Evolutionary conservation across 768 basidiomycete species (phyloP), one percentile per base, ranked within the genome.

Genomic region (Trichaptum fuscoviolaceum): DNA sequence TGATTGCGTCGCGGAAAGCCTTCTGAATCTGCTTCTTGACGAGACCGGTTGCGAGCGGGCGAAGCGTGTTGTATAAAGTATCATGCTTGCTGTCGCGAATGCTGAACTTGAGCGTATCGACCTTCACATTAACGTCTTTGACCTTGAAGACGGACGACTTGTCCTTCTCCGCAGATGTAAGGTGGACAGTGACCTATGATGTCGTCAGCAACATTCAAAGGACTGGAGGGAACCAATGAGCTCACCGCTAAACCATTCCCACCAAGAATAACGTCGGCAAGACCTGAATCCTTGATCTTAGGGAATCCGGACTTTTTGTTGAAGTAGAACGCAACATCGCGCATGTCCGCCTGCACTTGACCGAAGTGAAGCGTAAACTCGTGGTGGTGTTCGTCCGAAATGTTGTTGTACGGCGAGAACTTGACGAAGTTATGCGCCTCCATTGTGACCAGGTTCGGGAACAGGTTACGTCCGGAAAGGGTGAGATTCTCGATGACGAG

Each of bases 81-180:
- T 95, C 91, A 77, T 97, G 95, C 77, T 95, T 96, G 68, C 90
- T 85, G 70, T 98, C 95, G 5, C 94, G 87, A 71, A 99, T 93
- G 26, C 87, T 85, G 78, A 96, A 96, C 78, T 91, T 95, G 71
- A 99, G 85, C 18, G 87, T 83, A 71, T 91, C 92, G 65, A 98
- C 89, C 73, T 93, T 93, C 75, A 93, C 91, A 59, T 86, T 76
- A 23, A 93, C 86, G 64, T 85, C 75, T 69, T 87, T 80, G 58
- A 93, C 89, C 67, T 84, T 84, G 84, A 93, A 92, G 4, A 93
- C 86, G 26, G 87, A 89, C 2, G 82, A 81, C 6, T 76, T 80
- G 75, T 93, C 91, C 63, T 84, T 84, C n/a, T 82, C 82, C 3
- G 88, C 83, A 2, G 78, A 81, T 0, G 80, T 80, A n/a, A 94